Evolutionary conservation across 2,329 filamentous ascomycete species (phyloP), one percentile per base, ranked within the genome.

Genomic region (Thielaviopsis musarum): DNA sequence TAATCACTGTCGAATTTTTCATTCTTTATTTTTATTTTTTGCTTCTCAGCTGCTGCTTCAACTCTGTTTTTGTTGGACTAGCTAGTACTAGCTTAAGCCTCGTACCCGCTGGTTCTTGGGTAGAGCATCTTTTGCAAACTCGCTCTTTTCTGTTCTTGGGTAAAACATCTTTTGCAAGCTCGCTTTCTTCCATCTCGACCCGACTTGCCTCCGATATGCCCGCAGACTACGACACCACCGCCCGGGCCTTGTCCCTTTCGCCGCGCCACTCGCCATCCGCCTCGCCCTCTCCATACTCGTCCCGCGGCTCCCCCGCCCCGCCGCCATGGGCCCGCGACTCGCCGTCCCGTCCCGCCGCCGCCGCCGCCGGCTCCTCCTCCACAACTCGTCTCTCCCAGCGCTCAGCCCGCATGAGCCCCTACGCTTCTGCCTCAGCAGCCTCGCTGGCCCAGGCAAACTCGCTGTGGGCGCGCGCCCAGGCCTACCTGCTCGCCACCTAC

Each of bases 191-290:
- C 19, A 22, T n/a, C 34, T n/a, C 13, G 10, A 13, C 51, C 5
- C 2, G 30, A 34, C 7, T 34, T 34, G 17, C 49, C 22, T 38
- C 21, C 28, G 58, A 60, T 38, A 80, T 80, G 77, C 75, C 77
- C 38, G 73, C 73, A 65, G 74, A 80, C 70, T 76, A 77, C 68
- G 67, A 69, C 53, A 75, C 76, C 61, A 71, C 76, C 62, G 76
- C 76, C 59, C 75, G 73, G 65, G 75, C 73, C 53, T 74, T 78
- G 45, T 72, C 75, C 61, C 67, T 78, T 58, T 71, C 73, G 28
- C 69, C 71, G 2, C 65, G 67, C 38, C 60, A 65, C 59, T 66
- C 66, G 52, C 58, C 64, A 45, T 61, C 65, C 19, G 64, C 62
- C 49, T 65, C 64, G n/a, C 65, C 62, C 48, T 65, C 64, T 52